phyloP scores from a whole-genome alignment of 2,329 filamentous ascomycete genomes.

The Hypomyces rosellus region DNA sequence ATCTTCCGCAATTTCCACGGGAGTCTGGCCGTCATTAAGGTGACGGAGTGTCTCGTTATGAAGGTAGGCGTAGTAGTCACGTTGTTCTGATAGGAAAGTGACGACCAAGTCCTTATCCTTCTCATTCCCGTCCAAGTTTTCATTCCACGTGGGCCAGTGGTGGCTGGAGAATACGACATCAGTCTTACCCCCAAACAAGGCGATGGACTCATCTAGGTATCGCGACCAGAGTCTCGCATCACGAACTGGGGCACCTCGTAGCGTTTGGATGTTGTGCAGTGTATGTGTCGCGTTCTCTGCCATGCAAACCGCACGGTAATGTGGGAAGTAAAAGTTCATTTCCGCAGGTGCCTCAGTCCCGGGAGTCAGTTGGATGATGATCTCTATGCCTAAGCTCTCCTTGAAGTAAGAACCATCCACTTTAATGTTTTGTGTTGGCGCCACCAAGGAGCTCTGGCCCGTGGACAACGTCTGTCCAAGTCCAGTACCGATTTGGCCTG shows the following conservation, averaged over 20 bases:
- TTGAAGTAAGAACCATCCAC: slow-evolving; percentile 23
- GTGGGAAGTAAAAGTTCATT: slow-evolving; percentile 35
- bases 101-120: slow-evolving; percentile 15
- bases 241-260: slow-evolving; percentile 34
- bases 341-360: slow-evolving; percentile 37
- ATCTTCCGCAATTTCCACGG: slow-evolving; percentile 33
- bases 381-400: slow-evolving; percentile 28
- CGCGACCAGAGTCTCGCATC: slow-evolving; percentile 34
- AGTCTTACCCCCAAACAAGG: slow-evolving; percentile 24
- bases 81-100: slow-evolving; percentile 25
- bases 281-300: slow-evolving; percentile 33
- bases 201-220: slow-evolving; percentile 31
- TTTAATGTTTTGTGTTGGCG: slow-evolving; percentile 27
- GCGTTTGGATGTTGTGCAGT: slow-evolving; percentile 36
- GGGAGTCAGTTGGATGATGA: slow-evolving; percentile 35
- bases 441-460: slow-evolving; percentile 27
- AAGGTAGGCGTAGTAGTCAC: slow-evolving; percentile 34
- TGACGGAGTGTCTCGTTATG: slow-evolving; percentile 34
- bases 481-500: slow-evolving; percentile 31
- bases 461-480: slow-evolving; percentile 28
- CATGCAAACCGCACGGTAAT: slow-evolving; percentile 29
- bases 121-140: slow-evolving; percentile 19
- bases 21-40: slow-evolving; percentile 31
- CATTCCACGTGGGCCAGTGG: slow-evolving; percentile 37
- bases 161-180: slow-evolving; percentile 33